These are phyloP conservation scores for Nakazawaea ernobii DNA, from an alignment of 805 yeast species.

Conservation along the genomic window DNA sequence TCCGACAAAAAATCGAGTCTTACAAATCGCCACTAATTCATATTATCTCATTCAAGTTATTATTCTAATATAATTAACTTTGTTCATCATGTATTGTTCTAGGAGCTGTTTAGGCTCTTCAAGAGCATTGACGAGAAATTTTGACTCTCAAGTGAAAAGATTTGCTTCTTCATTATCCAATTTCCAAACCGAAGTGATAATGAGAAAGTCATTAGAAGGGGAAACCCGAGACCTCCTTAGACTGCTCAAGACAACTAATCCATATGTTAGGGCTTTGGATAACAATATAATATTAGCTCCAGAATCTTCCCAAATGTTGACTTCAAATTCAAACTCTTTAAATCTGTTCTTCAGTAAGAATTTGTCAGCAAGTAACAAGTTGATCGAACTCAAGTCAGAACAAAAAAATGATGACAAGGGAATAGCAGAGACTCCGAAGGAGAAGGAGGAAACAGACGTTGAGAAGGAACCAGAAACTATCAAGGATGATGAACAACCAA, in stretches of 20 bases:
- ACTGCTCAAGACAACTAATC: constrained; percentile 1
- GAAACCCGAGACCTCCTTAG: constrained; percentile 9
- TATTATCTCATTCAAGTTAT: not conserved
- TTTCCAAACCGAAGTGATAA: constrained; percentile 14
- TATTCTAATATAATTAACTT: too few relatives aligned
- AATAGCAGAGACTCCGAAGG: constrained; percentile 13
- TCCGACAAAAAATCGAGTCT: not conserved
- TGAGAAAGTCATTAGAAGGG: constrained; percentile 13
- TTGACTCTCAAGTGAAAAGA: not conserved
- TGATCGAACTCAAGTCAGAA: constrained; percentile 2
- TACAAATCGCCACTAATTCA: not conserved
- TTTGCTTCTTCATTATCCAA: constrained; percentile 15
- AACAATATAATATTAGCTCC: not conserved
- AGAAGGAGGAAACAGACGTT: constrained; percentile 21
- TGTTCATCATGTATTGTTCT: constrained; percentile 3
- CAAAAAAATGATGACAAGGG: constrained; percentile 8
- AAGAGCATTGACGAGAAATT: not conserved
- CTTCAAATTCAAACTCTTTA: not conserved
- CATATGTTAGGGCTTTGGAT: constrained; percentile 1
- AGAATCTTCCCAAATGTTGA: not conserved
- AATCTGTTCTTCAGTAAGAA: not conserved
- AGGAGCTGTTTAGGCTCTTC: constrained; percentile 8
- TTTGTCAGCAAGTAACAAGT: not conserved
- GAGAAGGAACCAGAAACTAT: constrained; percentile 17
- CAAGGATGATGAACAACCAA: constrained; percentile 15